Conservation (phyloP, 169 alveolate genomes). For the Plasmodium vinckei region DNA sequence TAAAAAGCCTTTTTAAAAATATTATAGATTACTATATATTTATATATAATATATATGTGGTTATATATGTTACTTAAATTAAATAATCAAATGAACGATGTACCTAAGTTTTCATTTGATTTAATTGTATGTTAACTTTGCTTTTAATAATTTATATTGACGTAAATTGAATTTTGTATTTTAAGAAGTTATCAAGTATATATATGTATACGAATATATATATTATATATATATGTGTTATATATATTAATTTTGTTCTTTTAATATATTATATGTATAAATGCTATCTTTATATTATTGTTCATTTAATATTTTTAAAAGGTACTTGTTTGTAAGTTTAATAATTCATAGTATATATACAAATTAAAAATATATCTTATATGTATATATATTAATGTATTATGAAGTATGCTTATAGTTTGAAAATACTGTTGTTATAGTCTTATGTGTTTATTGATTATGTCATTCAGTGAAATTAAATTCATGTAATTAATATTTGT, state of each 20-base stretch:
- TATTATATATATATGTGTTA: not conserved
- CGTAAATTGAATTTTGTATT: conserved; percentile 11
- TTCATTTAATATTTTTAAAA: conserved; percentile 15
- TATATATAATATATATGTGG: conserved; percentile 7
- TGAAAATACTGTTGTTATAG: no score
- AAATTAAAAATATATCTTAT: not conserved
- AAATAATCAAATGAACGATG: conserved; percentile 5
- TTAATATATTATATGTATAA: conserved; percentile 3
- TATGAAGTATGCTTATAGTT: not conserved
- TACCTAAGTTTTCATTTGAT: conserved; percentile 21
- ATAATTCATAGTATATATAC: no score
- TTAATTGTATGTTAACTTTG: conserved; percentile 26
- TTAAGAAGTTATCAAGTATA: conserved; percentile 31
- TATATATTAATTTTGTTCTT: conserved; percentile 8
- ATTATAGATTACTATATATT: conserved; percentile 1
- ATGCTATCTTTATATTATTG: not conserved
- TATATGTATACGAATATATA: conserved; percentile 8
- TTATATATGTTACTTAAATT: conserved; percentile 1
- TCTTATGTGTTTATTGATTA: no score
- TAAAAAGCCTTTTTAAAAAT: conserved; percentile 5
- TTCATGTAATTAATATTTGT: no score
- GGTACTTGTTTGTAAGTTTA: conserved; percentile 8
- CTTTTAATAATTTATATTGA: conserved; percentile 19
- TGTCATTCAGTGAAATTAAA: no score
- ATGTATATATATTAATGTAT: not conserved